phyloP scores from a whole-genome alignment of 345 rosid genomes.

The Eucalyptus erythrocorys region DNA sequence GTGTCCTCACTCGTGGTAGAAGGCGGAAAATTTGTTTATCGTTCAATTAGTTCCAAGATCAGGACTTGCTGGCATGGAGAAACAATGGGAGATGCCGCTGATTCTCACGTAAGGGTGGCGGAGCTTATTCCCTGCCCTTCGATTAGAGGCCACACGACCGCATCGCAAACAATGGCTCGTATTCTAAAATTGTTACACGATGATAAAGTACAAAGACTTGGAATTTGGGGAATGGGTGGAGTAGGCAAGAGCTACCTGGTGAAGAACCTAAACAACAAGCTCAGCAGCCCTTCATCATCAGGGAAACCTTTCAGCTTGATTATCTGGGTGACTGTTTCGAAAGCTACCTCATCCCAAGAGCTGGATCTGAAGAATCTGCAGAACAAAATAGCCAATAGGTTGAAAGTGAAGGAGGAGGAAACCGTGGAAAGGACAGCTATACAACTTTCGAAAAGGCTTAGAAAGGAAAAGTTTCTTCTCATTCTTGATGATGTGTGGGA shows the following conservation, averaged over 20 bases:
- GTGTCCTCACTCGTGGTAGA: background rate
- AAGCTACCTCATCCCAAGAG: background rate
- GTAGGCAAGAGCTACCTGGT: constrained; percentile 22
- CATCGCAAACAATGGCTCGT: background rate
- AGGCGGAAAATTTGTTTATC: background rate
- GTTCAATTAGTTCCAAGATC: background rate
- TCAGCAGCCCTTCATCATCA: background rate
- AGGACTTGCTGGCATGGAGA: background rate
- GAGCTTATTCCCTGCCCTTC: background rate
- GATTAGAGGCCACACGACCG: accelerated
- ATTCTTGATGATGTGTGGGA: constrained; percentile 23
- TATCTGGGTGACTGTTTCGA: constrained; percentile 15
- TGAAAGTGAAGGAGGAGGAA: constrained; percentile 7
- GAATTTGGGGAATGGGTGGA: constrained; percentile 17
- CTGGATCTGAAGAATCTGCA: constrained; percentile 2
- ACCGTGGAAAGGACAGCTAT: constrained; percentile 5
- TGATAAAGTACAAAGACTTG: constrained; percentile 3
- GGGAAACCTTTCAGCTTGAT: background rate
- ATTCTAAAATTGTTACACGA: background rate
- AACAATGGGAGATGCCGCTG: background rate
- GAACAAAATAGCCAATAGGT: constrained; percentile 7
- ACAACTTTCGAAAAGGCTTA: background rate
- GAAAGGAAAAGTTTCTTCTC: constrained; percentile 8
- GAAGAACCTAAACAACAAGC: constrained; percentile 12
- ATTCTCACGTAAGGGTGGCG: background rate